Percentiles rank a stretch among this genome's conserved stretches.
Conservation (phyloP, 2,329 filamentous ascomycete species). For the Apiospora hydei region DNA sequence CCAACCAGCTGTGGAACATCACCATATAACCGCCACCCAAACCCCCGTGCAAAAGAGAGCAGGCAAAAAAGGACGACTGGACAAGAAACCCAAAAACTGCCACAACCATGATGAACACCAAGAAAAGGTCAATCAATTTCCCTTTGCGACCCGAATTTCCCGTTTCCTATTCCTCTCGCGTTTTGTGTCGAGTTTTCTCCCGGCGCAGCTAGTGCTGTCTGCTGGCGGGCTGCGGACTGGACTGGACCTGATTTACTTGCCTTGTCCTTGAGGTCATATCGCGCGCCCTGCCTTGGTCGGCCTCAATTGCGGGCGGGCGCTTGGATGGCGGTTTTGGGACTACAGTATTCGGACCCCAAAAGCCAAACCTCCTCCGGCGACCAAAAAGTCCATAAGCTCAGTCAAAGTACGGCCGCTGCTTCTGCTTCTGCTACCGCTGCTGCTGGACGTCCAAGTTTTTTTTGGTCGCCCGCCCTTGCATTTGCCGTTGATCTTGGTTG, state of each 20-base stretch:
- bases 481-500: neutral
- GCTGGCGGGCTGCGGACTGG: neutral
- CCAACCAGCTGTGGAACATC: constrained; percentile 9
- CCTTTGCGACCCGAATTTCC: neutral
- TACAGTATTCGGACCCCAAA: constrained; percentile 19
- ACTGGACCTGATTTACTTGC: neutral
- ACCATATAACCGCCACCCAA: neutral
- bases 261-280: constrained; percentile 13
- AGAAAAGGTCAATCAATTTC: constrained; percentile 14
- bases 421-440: neutral
- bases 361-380: constrained; percentile 11
- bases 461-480: neutral
- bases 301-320: constrained; percentile 19
- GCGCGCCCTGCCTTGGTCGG: constrained; percentile 9
- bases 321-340: neutral
- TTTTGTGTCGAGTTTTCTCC: neutral
- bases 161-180: neutral
- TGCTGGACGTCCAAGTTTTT: constrained; percentile 7
- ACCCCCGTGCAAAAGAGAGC: too few species aligned
- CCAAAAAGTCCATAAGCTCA: neutral
- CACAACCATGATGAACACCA: constrained; percentile 16
- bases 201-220: neutral
- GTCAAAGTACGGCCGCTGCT: neutral
- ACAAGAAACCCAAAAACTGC: neutral
- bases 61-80: neutral